Evolutionary conservation across 345 rosid genomes (phyloP), one percentile per base, ranked within the genome.

Genomic region (Eucalyptus tenuipes): DNA sequence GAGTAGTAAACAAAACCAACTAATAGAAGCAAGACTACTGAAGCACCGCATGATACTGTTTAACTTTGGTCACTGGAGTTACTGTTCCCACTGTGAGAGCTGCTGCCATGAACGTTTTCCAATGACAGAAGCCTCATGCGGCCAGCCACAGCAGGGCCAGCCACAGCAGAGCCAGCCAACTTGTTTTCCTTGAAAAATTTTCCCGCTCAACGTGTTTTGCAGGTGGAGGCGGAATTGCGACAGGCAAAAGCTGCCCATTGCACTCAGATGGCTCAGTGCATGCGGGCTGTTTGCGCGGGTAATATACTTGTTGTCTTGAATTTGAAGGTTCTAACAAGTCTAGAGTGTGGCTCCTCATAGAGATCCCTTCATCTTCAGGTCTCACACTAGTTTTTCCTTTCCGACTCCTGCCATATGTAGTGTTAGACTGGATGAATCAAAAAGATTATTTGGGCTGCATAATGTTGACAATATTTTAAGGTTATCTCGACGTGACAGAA

Each of bases 221-320:
- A 80, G 99, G 99, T 20, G 99, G 99, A 13, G 99, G 99, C 22
- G 99, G 99, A 88, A 98, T 95, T 29, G 91, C 94, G 85, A 94
- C 92, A 33, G 94, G 87, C 33, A 95, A 93, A 40, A 91, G 90
- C 82, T 94, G 92, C 42, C 92, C 88, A 37, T 47, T 85, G 85
- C 90, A 87, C 85, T 94, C 95, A 8, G 91, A 92, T 86, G 92
- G 87, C 49, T 94, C 97, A 24, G 91, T 87, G 50, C 90, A 89
- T 85, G 95, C 86, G 85, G 97, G 95, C 84, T 97, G 94, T 87
- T 96, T 95, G 86, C 94, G 96, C 53, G 98, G 99, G 53, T 97
- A 97, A 91, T 95, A 93, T 90, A 96, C 91, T 91, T 94, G 93
- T 87, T 93, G 97, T 42, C 85, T 94, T 31, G 93, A 93, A 85